phyloP scores from a whole-genome alignment of 768 basidiomycete species.

The Agaricus bisporus region DNA sequence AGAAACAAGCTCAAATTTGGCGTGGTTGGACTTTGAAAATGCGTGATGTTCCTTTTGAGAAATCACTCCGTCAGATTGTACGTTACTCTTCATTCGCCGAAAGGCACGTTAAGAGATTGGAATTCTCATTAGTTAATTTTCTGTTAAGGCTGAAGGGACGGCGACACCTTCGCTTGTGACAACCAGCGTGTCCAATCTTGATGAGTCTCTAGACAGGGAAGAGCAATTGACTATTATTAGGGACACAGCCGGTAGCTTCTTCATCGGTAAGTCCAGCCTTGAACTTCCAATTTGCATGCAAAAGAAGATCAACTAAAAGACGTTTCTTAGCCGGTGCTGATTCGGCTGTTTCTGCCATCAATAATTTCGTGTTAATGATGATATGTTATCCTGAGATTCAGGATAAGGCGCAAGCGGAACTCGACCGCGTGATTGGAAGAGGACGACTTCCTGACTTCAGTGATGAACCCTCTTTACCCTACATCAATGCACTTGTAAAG shows the following conservation, averaged over 20 bases:
- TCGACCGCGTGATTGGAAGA: slow-evolving; percentile 12
- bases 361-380: slow-evolving; percentile 23
- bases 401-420: slow-evolving; percentile 8
- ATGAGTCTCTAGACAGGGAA: slow-evolving; percentile 12
- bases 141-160: slow-evolving; percentile 12
- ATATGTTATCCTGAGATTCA: slow-evolving; percentile 7
- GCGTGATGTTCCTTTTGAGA: slow-evolving; percentile 28
- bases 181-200: slow-evolving; percentile 12
- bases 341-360: slow-evolving; percentile 16
- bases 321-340: slow-evolving; percentile 15
- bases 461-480: slow-evolving; percentile 16
- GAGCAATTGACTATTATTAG: slow-evolving; percentile 15
- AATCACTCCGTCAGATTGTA: slow-evolving; percentile 3
- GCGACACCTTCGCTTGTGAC: slow-evolving; percentile 16
- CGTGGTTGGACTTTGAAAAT: slow-evolving; percentile 24
- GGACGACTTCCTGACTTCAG: slow-evolving; percentile 11
- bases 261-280: slow-evolving; percentile 13
- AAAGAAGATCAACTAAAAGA: background rate
- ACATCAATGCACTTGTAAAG: slow-evolving; percentile 16
- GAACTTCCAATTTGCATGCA: background rate
- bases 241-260: slow-evolving; percentile 17
- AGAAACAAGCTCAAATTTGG: slow-evolving; percentile 31
- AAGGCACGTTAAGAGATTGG: background rate
- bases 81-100: background rate
- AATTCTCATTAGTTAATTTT: too few species aligned